These are phyloP conservation scores for Lecanicillium sp. DNA, from an alignment of 2,329 filamentous ascomycete genomes.

Conservation along the genomic window DNA sequence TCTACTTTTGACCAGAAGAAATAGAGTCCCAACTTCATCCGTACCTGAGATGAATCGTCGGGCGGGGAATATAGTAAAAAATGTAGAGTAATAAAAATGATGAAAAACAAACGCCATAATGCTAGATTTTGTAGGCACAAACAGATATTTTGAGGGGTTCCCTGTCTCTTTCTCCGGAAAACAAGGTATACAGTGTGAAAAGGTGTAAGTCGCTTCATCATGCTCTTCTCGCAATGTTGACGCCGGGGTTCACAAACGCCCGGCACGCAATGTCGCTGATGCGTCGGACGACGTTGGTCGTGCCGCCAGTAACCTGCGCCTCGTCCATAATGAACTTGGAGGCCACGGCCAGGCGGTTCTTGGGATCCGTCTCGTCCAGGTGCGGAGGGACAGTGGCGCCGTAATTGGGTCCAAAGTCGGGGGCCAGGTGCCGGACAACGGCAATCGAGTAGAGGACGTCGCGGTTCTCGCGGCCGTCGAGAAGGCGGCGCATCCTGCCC, in stretches of 20 bases:
- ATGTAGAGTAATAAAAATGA: too few species aligned
- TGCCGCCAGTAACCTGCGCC: constrained; percentile 57
- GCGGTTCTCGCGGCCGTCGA: constrained; percentile 78
- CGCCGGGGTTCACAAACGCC: constrained; percentile 50
- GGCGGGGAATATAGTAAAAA: too few species aligned
- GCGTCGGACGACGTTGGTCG: constrained; percentile 66
- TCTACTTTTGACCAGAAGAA: too few species aligned
- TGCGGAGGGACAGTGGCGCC: constrained; percentile 52
- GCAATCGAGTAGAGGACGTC: constrained; percentile 88
- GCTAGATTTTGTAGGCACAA: too few species aligned
- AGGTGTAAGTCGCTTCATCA: constrained; percentile 12
- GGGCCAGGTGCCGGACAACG: constrained; percentile 68
- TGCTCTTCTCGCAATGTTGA: constrained; percentile 35
- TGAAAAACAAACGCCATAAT: too few species aligned
- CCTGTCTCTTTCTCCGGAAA: background rate
- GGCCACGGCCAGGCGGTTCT: constrained; percentile 61
- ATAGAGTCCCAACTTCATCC: too few species aligned
- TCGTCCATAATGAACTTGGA: constrained; percentile 65
- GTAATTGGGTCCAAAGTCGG: constrained; percentile 54
- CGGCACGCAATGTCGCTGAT: constrained; percentile 61
- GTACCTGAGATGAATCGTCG: too few species aligned
- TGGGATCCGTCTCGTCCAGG: constrained; percentile 60
- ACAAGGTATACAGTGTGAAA: background rate
- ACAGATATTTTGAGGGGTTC: too few species aligned
- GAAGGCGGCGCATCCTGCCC: constrained; percentile 57